phyloP scores from a whole-genome alignment of 345 rosid genomes.

The Salix caprea region DNA sequence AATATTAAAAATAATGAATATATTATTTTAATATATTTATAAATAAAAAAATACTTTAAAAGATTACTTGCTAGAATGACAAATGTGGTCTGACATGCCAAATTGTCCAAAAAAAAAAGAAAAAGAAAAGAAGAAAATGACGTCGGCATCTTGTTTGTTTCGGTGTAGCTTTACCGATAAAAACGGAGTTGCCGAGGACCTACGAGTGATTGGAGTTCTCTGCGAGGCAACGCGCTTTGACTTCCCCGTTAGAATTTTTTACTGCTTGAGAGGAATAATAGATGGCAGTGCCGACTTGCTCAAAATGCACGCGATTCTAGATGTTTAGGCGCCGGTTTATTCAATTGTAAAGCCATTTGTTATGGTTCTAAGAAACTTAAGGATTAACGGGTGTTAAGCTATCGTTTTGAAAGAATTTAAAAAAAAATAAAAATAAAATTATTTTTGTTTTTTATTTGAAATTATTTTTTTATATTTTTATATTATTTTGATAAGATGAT shows the following conservation, averaged over 20 bases:
- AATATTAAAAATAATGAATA: no score
- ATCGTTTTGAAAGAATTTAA: no score
- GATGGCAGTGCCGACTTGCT: neutral
- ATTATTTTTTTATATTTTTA: no score
- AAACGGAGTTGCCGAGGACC: neutral
- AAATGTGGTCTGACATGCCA: neutral
- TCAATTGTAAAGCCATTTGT: neutral
- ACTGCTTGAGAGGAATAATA: neutral
- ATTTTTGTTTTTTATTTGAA: no score
- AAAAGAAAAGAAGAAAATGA: neutral
- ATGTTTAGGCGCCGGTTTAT: neutral
- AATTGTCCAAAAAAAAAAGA: neutral
- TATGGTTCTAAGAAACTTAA: no score
- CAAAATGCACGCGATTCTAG: neutral
- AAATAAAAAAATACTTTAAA: no score
- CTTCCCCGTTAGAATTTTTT: neutral
- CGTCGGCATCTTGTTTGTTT: neutral
- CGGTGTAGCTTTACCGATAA: neutral
- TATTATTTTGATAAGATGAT: no score
- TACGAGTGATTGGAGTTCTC: neutral
- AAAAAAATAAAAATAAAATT: no score
- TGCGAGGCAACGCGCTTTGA: neutral
- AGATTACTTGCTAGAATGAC: neutral
- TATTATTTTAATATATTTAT: no score
- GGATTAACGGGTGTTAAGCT: no score